Evolutionary conservation across 768 basidiomycete species (phyloP), one percentile per base, ranked within the genome.

Genomic region (Leccinum boreale): DNA sequence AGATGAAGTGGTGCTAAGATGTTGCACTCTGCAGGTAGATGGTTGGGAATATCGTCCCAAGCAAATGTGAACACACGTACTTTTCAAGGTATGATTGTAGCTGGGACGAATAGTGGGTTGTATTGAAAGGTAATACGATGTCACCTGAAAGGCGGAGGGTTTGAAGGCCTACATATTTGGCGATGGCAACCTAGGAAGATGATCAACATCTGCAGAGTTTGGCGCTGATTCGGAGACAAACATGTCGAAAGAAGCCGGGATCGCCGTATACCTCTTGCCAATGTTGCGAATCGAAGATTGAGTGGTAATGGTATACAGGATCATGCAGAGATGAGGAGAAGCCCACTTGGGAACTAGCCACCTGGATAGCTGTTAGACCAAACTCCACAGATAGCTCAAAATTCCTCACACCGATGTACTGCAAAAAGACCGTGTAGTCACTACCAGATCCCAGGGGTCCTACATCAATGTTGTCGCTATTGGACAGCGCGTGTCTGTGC

Each of bases 371-470:
- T 21, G 28, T 63, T 10, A 61, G 57, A 46, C 48, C 33, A 36
- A 60, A 31, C 31, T 12, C 44, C 7, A 52, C 29, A 21, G 10
- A 14, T 21, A 29, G 33, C 24, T 17, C 17, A 31, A 57, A 23
- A 36, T 29, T 31, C 9, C 83, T 73, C 55, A 89, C 81, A 2
- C 89, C 89, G 52, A 85, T 77, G 44, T 86, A 78, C 71, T 98
- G 92, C 65, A 98, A 74, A 76, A 98, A 97, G 10, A 92, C 88
- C 0, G 95, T 97, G 63, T 81, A 98, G 72, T 98, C 96, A 57
- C 90, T 92, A 24, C 92, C 92, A 52, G 87, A 90, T 42, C 92
- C 92, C n/a, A 94, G 74, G 15, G 90, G 81, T 0, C 44, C 39
- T 35, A 94, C 72, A 19, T 79, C 81, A 3, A 72, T 66, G 10